phyloP scores from a whole-genome alignment of 345 rosid species.

The Hibiscus tridactylites region DNA sequence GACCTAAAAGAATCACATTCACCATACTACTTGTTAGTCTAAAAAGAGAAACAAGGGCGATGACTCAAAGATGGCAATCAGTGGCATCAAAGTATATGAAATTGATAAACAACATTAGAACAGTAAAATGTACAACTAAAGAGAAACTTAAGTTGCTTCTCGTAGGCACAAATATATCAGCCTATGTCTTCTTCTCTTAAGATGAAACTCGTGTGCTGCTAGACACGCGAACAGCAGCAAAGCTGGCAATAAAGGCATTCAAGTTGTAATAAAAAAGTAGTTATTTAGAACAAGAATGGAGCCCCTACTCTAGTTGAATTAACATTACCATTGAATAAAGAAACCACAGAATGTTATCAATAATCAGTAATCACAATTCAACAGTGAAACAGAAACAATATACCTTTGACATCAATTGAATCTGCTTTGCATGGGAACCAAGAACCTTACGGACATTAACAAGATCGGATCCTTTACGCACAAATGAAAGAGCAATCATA shows the following conservation, averaged over 20 bases:
- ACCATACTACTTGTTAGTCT: neutral
- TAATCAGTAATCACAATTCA: neutral
- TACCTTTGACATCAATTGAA: slow-evolving; percentile 89
- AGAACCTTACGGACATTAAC: slow-evolving; percentile 81
- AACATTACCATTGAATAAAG: neutral
- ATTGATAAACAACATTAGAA: neutral
- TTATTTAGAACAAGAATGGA: no score
- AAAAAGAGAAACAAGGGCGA: neutral
- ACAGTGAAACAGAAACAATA: neutral
- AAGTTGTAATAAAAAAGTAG: no score
- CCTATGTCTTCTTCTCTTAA: neutral
- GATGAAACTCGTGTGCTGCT: no score
- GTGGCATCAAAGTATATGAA: neutral
- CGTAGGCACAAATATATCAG: neutral
- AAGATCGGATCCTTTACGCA: slow-evolving; percentile 90
- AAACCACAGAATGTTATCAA: neutral
- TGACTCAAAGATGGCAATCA: neutral
- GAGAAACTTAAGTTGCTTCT: neutral
- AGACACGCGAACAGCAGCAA: no score
- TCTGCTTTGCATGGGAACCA: slow-evolving; percentile 64
- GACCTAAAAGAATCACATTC: slow-evolving; percentile 31
- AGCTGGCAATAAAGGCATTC: no score
- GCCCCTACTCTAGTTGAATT: no score
- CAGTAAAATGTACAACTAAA: neutral
- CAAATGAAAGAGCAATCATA: slow-evolving; percentile 90